These are phyloP conservation scores for Houttuynia cordata DNA, from an alignment of 164 flowering plant genomes.

Conservation along the genomic window DNA sequence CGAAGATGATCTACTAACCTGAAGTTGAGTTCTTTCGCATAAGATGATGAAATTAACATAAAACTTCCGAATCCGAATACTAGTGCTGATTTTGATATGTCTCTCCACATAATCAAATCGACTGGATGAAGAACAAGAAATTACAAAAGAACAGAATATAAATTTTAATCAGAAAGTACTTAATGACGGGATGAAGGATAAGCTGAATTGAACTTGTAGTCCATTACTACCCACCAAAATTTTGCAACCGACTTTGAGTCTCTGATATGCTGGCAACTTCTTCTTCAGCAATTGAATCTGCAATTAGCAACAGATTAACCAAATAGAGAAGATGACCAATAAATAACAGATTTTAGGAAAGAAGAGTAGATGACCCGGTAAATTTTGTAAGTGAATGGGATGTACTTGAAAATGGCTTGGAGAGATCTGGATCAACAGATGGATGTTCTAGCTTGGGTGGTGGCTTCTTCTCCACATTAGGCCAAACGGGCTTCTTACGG, in stretches of 20 bases:
- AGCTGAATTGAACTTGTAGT: constrained; percentile 1
- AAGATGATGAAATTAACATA: constrained; percentile 50
- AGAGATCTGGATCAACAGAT: constrained; percentile 9
- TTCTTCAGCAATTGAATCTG: constrained; percentile 20
- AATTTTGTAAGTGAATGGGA: neutral
- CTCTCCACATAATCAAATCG: constrained; percentile 92
- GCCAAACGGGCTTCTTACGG: neutral
- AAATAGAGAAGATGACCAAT: neutral
- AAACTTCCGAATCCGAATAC: constrained; percentile 69
- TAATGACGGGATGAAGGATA: neutral
- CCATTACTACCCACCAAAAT: constrained; percentile 34
- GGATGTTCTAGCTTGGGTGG: constrained; percentile 2
- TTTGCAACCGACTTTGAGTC: constrained; percentile 40
- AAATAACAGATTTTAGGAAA: neutral
- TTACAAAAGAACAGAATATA: neutral
- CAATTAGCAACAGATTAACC: neutral
- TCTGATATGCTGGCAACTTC: constrained; percentile 13
- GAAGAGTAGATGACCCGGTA: neutral
- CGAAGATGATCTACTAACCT: constrained; percentile 32
- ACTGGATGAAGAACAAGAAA: constrained; percentile 22
- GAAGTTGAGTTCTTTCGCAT: constrained; percentile 57
- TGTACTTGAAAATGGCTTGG: constrained; percentile 17
- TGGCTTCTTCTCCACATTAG: constrained; percentile 7
- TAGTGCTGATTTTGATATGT: constrained; percentile 65
- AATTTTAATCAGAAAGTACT: too few species aligned